Conservation (phyloP, 139 green algal genomes). For the Limnomonas spitsbergensis region DNA sequence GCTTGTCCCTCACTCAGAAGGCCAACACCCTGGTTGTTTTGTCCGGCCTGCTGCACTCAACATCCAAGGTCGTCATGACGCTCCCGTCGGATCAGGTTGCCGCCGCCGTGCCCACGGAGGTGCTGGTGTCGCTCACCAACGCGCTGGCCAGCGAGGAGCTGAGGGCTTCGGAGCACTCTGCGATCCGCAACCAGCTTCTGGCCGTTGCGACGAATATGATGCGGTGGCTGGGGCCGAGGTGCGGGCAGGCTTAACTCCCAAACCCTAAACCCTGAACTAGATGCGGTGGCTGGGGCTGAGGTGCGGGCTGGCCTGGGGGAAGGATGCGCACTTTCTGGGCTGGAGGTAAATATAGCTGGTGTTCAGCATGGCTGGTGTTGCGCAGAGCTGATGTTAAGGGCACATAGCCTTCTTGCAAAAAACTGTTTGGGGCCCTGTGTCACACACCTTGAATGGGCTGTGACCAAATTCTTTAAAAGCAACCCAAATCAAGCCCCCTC, state of each 20-base stretch:
- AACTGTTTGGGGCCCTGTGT: no score
- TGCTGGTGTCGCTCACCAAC: constrained; percentile 26
- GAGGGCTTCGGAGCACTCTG: constrained; percentile 37
- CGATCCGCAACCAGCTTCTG: constrained; percentile 49
- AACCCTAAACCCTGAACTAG: no score
- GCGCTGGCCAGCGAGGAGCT: constrained; percentile 30
- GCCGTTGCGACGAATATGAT: constrained; percentile 35
- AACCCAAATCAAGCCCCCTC: no score
- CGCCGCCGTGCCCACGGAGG: background rate
- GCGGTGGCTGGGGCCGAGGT: constrained; percentile 20
- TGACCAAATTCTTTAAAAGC: no score
- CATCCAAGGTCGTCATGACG: constrained; percentile 14
- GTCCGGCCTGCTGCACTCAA: constrained; percentile 55
- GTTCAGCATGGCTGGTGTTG: no score
- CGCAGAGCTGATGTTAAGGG: no score
- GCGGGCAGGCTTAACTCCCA: background rate
- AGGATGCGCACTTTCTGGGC: no score
- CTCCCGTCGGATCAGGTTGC: background rate
- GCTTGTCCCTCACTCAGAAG: constrained; percentile 31
- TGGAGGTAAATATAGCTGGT: no score
- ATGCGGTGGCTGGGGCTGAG: background rate
- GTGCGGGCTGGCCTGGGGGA: no score
- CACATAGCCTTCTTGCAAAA: no score
- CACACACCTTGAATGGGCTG: no score
- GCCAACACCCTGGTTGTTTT: constrained; percentile 67